phyloP scores from a whole-genome alignment of 768 basidiomycete genomes.

The Suillus hirtellus region DNA sequence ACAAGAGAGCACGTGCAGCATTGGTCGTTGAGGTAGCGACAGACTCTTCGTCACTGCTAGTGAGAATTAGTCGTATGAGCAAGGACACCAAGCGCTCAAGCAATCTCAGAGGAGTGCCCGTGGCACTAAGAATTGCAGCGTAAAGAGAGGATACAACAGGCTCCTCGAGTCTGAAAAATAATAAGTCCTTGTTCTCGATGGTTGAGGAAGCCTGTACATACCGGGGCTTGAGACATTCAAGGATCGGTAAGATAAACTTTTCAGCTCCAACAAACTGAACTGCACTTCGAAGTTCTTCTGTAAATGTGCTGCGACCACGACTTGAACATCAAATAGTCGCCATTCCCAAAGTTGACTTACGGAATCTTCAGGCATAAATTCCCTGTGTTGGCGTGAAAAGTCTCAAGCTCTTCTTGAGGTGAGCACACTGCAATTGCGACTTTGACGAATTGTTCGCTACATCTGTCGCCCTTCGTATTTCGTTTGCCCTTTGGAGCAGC shows the following conservation, averaged over 20 bases:
- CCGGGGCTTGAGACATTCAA: conserved; percentile 41
- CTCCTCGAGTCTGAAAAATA: conserved; percentile 33
- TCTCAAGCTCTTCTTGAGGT: conserved; percentile 56
- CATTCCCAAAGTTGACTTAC: conserved; percentile 37
- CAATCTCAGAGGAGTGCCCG: conserved; percentile 22
- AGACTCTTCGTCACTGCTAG: conserved; percentile 4
- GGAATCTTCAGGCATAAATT: conserved; percentile 46
- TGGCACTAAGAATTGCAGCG: conserved; percentile 31
- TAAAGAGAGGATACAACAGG: conserved; percentile 28
- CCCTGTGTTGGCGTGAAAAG: conserved; percentile 40
- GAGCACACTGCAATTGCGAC: conserved; percentile 66
- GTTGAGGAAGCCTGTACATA: conserved; percentile 29
- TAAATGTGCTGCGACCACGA: conserved; percentile 39
- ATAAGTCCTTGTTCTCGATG: not conserved
- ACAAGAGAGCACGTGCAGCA: conserved; percentile 43
- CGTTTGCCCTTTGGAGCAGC: conserved; percentile 33
- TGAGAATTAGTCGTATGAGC: conserved; percentile 23
- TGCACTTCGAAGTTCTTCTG: conserved; percentile 46
- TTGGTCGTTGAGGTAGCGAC: conserved; percentile 4
- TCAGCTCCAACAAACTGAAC: conserved; percentile 53
- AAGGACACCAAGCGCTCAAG: conserved; percentile 25
- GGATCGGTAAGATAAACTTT: conserved; percentile 56
- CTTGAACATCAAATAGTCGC: not conserved
- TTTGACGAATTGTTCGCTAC: conserved; percentile 60
- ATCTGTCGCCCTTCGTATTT: conserved; percentile 34